These are phyloP conservation scores for Zygoascus sp. DNA, from an alignment of 1,139 yeast genomes.

Conservation along the genomic window DNA sequence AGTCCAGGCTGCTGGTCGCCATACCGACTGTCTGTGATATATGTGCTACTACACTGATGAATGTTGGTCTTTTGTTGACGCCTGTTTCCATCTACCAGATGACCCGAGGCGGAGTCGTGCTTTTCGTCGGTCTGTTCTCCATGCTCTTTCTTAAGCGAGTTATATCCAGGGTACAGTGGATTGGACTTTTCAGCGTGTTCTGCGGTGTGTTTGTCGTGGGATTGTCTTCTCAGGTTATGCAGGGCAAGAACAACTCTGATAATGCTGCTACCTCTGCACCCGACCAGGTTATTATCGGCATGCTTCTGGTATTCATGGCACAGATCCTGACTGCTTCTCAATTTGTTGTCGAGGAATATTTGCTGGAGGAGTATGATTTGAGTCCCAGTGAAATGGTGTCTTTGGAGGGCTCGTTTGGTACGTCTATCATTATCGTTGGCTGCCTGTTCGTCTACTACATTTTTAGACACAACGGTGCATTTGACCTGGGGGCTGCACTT, in stretches of 20 bases:
- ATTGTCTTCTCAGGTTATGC: constrained; percentile 46
- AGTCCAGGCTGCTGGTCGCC: constrained; percentile 25
- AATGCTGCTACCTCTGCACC: constrained; percentile 14
- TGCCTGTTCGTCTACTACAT: constrained; percentile 44
- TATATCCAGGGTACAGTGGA: constrained; percentile 65
- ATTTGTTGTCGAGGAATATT: constrained; percentile 73
- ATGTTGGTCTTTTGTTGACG: constrained; percentile 66
- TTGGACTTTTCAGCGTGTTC: constrained; percentile 55
- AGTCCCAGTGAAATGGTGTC: constrained; percentile 67
- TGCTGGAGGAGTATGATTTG: constrained; percentile 50
- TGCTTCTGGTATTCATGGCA: constrained; percentile 54
- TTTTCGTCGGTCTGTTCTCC: constrained; percentile 72
- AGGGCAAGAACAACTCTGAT: constrained; percentile 21
- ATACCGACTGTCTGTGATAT: constrained; percentile 72
- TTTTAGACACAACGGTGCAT: constrained; percentile 44
- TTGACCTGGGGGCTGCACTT: constrained; percentile 54
- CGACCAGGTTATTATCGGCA: constrained; percentile 42
- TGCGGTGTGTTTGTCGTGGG: constrained; percentile 73
- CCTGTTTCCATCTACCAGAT: constrained; percentile 86
- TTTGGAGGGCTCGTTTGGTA: constrained; percentile 70
- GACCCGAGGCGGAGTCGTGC: constrained; percentile 74
- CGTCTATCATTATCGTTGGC: constrained; percentile 41
- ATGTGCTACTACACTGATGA: constrained; percentile 68
- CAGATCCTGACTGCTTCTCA: constrained; percentile 69
- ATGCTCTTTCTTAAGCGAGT: constrained; percentile 55